Conservation (phyloP, 1,284 basidiomycete species). For the Naganishia sp. region DNA sequence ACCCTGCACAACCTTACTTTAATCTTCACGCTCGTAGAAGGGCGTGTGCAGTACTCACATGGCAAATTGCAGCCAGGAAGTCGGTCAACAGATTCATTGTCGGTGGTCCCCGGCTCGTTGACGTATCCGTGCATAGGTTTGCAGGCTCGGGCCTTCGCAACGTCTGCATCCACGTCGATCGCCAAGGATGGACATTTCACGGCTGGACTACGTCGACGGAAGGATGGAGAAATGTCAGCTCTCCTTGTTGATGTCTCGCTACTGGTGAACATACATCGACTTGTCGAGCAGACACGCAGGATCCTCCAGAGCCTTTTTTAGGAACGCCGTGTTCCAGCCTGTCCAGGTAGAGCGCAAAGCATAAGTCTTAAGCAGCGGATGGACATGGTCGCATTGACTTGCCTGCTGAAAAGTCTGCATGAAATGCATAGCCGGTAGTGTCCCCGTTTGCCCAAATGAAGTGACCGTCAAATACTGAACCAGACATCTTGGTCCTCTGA, state of each 20-base stretch:
- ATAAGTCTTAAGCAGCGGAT: background rate
- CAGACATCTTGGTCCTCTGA: background rate
- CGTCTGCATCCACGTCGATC: conserved; percentile 20
- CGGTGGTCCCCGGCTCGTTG: conserved; percentile 37
- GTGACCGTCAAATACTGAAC: conserved; percentile 36
- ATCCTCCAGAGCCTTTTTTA: conserved; percentile 40
- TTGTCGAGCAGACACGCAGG: conserved; percentile 37
- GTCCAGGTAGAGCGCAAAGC: background rate
- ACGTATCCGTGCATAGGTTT: conserved; percentile 39
- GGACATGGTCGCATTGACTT: background rate
- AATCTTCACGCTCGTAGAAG: background rate
- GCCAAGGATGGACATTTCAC: conserved; percentile 23
- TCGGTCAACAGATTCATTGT: conserved; percentile 35
- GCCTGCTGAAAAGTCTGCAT: conserved; percentile 26
- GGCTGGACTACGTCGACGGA: conserved; percentile 3
- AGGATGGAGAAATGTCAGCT: no score
- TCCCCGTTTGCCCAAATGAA: conserved; percentile 49
- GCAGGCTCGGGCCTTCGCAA: conserved; percentile 36
- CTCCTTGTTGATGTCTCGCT: no score
- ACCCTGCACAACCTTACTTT: background rate
- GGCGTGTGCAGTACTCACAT: conserved; percentile 31
- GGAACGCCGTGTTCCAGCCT: conserved; percentile 44
- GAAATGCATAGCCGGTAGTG: conserved; percentile 36
- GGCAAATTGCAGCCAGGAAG: conserved; percentile 47
- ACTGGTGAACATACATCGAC: conserved; percentile 18